Evolutionary conservation across 2,329 filamentous ascomycete genomes (phyloP).

Genomic region (Penicillium sp.): DNA sequence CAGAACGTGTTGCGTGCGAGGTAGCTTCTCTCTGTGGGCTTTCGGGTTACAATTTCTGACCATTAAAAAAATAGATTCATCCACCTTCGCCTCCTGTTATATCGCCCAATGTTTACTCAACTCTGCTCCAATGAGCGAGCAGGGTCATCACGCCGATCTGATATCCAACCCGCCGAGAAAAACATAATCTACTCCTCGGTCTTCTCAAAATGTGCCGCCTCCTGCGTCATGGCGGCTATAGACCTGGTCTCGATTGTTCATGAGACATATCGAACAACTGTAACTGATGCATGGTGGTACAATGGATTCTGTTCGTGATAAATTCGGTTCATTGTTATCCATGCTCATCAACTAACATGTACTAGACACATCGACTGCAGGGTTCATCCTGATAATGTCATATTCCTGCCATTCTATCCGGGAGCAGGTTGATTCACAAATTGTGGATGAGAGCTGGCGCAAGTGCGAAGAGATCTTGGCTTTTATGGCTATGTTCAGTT

Average conservation of each 20-base stretch:
- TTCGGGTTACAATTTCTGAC: neutral
- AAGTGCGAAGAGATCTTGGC: conserved; percentile 30
- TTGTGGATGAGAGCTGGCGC: conserved; percentile 25
- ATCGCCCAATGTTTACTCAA: conserved; percentile 36
- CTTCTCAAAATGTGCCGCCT: conserved; percentile 29
- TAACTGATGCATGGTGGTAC: conserved; percentile 40
- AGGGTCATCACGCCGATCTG: conserved; percentile 4
- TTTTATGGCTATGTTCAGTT: conserved; percentile 30
- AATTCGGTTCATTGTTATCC: neutral
- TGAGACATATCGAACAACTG: conserved; percentile 27
- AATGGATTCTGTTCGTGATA: conserved; percentile 38
- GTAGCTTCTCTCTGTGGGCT: conserved; percentile 9
- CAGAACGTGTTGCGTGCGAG: conserved; percentile 31
- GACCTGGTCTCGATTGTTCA: conserved; percentile 33
- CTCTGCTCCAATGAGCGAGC: conserved; percentile 28
- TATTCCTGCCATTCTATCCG: conserved; percentile 24
- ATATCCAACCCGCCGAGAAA: conserved; percentile 10
- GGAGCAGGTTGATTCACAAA: conserved; percentile 15
- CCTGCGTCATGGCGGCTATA: conserved; percentile 32
- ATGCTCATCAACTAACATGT: neutral
- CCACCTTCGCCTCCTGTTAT: conserved; percentile 34
- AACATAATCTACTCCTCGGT: conserved; percentile 28
- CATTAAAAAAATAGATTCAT: conserved; percentile 24
- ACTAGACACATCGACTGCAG: conserved; percentile 32
- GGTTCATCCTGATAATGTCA: conserved; percentile 34